Base-by-base conservation (phyloP, 2,329 filamentous ascomycete genomes). In the Cladosporium sp. region DNA sequence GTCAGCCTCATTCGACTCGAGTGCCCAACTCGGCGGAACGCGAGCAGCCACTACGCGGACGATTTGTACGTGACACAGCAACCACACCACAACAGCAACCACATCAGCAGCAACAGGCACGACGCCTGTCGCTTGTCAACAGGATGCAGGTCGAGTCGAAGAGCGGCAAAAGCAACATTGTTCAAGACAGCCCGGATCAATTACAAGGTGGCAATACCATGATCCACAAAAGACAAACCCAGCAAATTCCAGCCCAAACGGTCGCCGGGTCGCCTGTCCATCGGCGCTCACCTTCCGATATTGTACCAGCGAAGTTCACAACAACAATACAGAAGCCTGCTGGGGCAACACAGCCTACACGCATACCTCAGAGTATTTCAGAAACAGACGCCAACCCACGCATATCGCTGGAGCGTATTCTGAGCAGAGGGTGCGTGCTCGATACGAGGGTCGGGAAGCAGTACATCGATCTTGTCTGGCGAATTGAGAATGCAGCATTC, bases 391-490 rank as follows among this genome's bases (percentile, higher is more conserved):
- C 18, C 37, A 3, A 21, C 5, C 18, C 37, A 44, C 58, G 58
- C 28, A 62, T 62, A 16, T 46, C 58, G 10, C 5, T 62, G 35
- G 26, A 29, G 5, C 21, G 6, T 11, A 63, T 63, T 16, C 8
- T 44, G 11, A 46, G 61, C n/a, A 55, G 50, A 56, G 61, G 61
- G 2, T 63, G 61, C 14, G 35, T 56, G 16, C 26, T 63, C 3
- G 23, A 57, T 1, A 16, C 55, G 31, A 29, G 52, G 2, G 14
- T 3, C 1, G 23, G 33, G 14, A 11, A 35, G 21, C 55, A 23
- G 31, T 23, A 23, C 29, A 40, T 66, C 14, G 65, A 66, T 26
- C 60, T 66, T 14, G 31, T 64, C 21, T 66, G 60, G 60, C 12
- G 33, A 2, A 35, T 33, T 11, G 37, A 59, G 4, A 21, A 50